Percentiles rank a stretch among this genome's conserved stretches.
phyloP scores from a whole-genome alignment of 768 basidiomycete species.

The Suillus discolor region DNA sequence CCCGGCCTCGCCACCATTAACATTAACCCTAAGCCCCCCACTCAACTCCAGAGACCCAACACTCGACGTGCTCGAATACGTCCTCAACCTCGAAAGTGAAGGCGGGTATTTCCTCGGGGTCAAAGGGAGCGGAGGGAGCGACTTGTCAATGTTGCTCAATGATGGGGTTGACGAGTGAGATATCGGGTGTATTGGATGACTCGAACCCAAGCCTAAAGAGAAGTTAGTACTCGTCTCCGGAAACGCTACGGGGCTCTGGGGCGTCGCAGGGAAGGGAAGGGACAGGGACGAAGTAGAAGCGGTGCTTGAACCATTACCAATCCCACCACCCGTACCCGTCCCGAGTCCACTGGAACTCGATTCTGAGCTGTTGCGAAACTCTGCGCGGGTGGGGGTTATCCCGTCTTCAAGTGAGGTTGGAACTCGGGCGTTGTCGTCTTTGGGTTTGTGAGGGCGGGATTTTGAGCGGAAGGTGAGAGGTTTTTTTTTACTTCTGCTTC shows the following conservation, averaged over 20 bases:
- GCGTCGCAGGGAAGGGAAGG: constrained; percentile 31
- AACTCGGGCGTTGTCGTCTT: background rate
- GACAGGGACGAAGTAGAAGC: constrained; percentile 28
- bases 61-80: constrained; percentile 34
- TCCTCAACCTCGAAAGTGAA: constrained; percentile 31
- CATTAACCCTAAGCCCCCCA: constrained; percentile 1
- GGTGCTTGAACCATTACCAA: constrained; percentile 21
- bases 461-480: background rate
- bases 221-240: background rate
- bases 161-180: constrained; percentile 34
- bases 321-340: background rate
- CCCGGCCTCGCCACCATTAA: constrained; percentile 7
- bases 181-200: constrained; percentile 8
- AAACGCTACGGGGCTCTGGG: constrained; percentile 22
- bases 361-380: constrained; percentile 28
- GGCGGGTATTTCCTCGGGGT: constrained; percentile 20
- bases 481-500: too few species aligned
- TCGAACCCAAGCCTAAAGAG: background rate
- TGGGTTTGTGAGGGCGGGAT: background rate
- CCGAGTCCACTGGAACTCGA: constrained; percentile 23
- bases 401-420: background rate
- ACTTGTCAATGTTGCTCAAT: constrained; percentile 29
- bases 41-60: constrained; percentile 21
- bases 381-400: constrained; percentile 29
- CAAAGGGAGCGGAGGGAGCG: constrained; percentile 33